These are phyloP conservation scores for Wickerhamiella allomyrinae DNA, from an alignment of 805 yeast species.

Conservation along the genomic window DNA sequence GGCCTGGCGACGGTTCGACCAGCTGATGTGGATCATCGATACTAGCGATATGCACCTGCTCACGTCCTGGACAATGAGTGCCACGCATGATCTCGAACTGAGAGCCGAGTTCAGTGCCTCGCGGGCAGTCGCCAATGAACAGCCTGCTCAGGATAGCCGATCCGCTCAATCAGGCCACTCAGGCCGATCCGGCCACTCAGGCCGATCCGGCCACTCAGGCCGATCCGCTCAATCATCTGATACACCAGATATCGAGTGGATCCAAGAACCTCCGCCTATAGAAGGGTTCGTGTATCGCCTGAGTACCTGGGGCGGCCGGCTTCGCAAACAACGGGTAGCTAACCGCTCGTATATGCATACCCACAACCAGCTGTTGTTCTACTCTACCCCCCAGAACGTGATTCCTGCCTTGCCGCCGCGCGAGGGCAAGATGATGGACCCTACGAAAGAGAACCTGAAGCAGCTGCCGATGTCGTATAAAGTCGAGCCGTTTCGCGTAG, in stretches of 20 bases:
- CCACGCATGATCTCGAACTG: conserved; percentile 45
- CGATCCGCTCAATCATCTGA: no score
- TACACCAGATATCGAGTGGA: conserved; percentile 13
- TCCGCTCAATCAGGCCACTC: no score
- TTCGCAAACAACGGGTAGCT: conserved; percentile 27
- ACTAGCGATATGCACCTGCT: conserved; percentile 30
- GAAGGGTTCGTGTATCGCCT: conserved; percentile 68
- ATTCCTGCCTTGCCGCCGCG: conserved; percentile 35
- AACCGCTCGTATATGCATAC: conserved; percentile 52
- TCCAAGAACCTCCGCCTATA: conserved; percentile 52
- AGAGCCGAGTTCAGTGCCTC: conserved; percentile 28
- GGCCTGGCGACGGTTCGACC: conserved; percentile 56
- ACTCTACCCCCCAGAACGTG: conserved; percentile 39
- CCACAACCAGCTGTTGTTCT: conserved; percentile 45
- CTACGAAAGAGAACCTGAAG: conserved; percentile 10
- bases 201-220: no score
- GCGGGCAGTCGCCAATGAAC: conserved; percentile 15
- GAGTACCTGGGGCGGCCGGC: conserved; percentile 36
- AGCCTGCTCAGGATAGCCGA: neutral
- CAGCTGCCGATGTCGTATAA: conserved; percentile 29
- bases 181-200: no score
- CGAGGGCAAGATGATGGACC: conserved; percentile 16
- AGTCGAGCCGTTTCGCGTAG: conserved; percentile 42
- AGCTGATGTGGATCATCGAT: conserved; percentile 55
- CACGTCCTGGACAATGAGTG: conserved; percentile 31